Evolutionary conservation across 768 basidiomycete species (phyloP).

Genomic region (Lactarius deliciosus): DNA sequence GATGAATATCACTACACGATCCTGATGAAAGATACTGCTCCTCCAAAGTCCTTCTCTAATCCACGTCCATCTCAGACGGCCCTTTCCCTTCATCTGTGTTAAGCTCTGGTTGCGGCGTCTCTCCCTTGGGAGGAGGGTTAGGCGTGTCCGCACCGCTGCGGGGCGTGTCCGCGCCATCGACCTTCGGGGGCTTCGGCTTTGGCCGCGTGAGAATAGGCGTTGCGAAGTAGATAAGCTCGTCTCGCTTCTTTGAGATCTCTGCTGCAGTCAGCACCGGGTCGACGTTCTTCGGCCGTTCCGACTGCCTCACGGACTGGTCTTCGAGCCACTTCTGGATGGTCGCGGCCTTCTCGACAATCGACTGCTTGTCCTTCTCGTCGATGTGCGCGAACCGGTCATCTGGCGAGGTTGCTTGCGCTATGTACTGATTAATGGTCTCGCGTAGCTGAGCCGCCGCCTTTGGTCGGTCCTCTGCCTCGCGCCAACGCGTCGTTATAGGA

Average conservation of each 20-base stretch:
- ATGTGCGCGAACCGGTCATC: slow-evolving; percentile 93
- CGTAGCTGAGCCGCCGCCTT: slow-evolving; percentile 72
- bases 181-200: slow-evolving; percentile 82
- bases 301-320: slow-evolving; percentile 84
- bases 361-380: slow-evolving; percentile 81
- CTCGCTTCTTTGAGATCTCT: slow-evolving; percentile 88
- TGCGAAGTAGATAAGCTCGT: slow-evolving; percentile 89
- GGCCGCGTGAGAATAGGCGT: slow-evolving; percentile 88
- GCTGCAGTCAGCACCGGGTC: slow-evolving; percentile 78
- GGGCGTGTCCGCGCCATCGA: slow-evolving; percentile 70
- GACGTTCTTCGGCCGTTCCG: slow-evolving; percentile 85
- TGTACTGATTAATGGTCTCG: slow-evolving; percentile 85
- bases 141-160: slow-evolving; percentile 62
- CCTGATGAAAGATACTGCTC: slow-evolving; percentile 10
- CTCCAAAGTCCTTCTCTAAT: slow-evolving; percentile 44
- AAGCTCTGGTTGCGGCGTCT: slow-evolving; percentile 37
- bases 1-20: slow-evolving; percentile 20
- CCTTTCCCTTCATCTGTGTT: slow-evolving; percentile 39
- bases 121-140: slow-evolving; percentile 41
- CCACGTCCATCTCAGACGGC: slow-evolving; percentile 84
- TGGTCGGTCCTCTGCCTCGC: slow-evolving; percentile 80
- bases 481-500: slow-evolving; percentile 80
- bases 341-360: slow-evolving; percentile 85
- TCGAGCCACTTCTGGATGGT: slow-evolving; percentile 94
- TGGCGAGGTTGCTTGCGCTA: slow-evolving; percentile 73